Conservation (phyloP, 2,329 filamentous ascomycete species). For the Periconia sp. region DNA sequence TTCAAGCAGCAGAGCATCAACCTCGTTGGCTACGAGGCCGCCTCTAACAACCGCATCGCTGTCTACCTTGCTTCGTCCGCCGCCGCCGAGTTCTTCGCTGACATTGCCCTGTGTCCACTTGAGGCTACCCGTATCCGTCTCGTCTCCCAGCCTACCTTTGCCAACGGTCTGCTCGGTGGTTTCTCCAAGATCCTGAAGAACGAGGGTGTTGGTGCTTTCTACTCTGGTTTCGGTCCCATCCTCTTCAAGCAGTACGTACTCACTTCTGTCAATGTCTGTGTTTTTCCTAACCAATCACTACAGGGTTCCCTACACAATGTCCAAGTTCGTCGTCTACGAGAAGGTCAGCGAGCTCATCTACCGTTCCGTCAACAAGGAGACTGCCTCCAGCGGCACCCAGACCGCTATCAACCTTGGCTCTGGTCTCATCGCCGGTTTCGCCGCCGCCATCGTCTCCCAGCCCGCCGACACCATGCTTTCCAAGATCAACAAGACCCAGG, state of each 20-base stretch:
- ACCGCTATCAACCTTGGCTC: constrained; percentile 84
- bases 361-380: constrained; percentile 71
- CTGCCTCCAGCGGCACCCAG: constrained; percentile 70
- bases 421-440: constrained; percentile 85
- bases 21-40: constrained; percentile 70
- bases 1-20: constrained; percentile 94
- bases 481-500: constrained; percentile 97
- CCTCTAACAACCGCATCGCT: constrained; percentile 77
- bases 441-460: constrained; percentile 85
- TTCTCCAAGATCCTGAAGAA: constrained; percentile 83
- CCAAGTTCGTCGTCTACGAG: constrained; percentile 94
- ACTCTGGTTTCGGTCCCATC: constrained; percentile 79
- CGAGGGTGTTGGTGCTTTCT: constrained; percentile 86
- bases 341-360: constrained; percentile 81
- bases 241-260: constrained; percentile 51
- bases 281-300: constrained; percentile 22
- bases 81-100: constrained; percentile 69
- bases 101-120: constrained; percentile 86
- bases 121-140: constrained; percentile 94
- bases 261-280: neutral
- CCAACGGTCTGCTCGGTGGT: constrained; percentile 77
- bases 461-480: constrained; percentile 92
- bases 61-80: constrained; percentile 76
- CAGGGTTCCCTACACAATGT: constrained; percentile 90
- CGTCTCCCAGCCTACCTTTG: constrained; percentile 86